Base-by-base conservation (phyloP, 805 yeast species). In the Teunomyces tritomae region DNA sequence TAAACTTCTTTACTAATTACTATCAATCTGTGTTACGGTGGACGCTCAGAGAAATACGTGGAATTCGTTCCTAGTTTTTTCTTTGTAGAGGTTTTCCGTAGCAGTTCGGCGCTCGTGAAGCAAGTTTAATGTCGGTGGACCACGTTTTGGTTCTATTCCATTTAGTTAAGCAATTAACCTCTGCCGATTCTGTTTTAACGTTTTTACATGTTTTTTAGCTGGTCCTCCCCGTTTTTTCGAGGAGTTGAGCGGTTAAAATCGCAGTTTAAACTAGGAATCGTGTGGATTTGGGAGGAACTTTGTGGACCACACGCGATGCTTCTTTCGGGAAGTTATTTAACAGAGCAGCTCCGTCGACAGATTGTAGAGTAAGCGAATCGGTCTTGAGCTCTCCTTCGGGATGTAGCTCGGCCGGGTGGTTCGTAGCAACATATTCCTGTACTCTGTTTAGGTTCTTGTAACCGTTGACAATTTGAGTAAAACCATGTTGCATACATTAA, bases 321-420 rank as follows among this genome's bases (percentile, higher is more conserved):
- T 63, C 62, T 47, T 57, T 55, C 45, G 55, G 55, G 70, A 28
- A 26, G 40, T 73, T 65, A 70, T 87, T 79, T 73, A 78, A 79
- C 91, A 85, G 92, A 78, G 85, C 67, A 74, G 89, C 97, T 96
- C 96, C 89, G 96, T 84, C 96, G 96, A 91, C 96, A 84, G 91
- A 86, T 86, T 87, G 85, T 69, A 87, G 77, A 92, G 58, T 56
- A 76, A 88, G 82, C 79, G 78, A 72, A 72, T 61, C 63, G 80
- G 77, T 64, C 76, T 82, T 79, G 86, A 82, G 79, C 76, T 81
- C 85, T 73, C 75, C 58, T 60, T 57, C 68, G 70, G 68, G 65
- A 61, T 65, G 67, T 20, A 83, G 88, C 83, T 84, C 87, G 85
- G 75, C 77, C 85, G 73, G 69, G 73, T 79, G 71, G 68, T 68